A percentile compares a stretch with the other conserved stretches of the same genome.
Conservation (phyloP, 371 early-diverging fungal genomes). For the Phascolomyces articulosus region DNA sequence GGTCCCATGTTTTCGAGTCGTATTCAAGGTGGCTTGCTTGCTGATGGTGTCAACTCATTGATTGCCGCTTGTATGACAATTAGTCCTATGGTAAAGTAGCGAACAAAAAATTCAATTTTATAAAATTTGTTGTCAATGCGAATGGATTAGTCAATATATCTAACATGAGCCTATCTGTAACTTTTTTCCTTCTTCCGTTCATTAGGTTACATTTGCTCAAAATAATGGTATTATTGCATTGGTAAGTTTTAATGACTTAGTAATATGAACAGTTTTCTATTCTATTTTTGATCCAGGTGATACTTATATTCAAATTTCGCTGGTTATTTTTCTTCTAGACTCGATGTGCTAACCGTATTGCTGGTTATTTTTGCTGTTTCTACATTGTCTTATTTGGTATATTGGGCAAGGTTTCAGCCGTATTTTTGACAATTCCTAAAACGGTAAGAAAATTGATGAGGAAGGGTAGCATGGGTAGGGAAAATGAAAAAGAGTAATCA, state of each 20-base stretch:
- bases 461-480: neutral
- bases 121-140: neutral
- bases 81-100: slow-evolving; percentile 51
- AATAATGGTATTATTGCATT: slow-evolving; percentile 66
- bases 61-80: slow-evolving; percentile 63
- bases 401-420: slow-evolving; percentile 66
- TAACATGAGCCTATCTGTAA: no score
- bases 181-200: no score
- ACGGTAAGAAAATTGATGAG: slow-evolving; percentile 27
- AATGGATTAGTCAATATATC: no score
- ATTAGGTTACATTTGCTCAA: slow-evolving; percentile 56
- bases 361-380: slow-evolving; percentile 64
- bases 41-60: slow-evolving; percentile 60
- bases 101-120: neutral
- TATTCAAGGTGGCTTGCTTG: slow-evolving; percentile 67
- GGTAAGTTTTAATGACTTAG: neutral
- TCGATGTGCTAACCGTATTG: slow-evolving; percentile 64
- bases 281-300: no score
- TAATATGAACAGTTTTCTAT: no score
- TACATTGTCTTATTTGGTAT: slow-evolving; percentile 63
- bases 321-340: slow-evolving; percentile 19
- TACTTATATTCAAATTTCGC: neutral
- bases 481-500: neutral
- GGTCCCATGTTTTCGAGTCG: slow-evolving; percentile 62
- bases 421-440: slow-evolving; percentile 59